Evolutionary conservation across 2,329 filamentous ascomycete genomes (phyloP).

Genomic region (Cytospora leucostoma): DNA sequence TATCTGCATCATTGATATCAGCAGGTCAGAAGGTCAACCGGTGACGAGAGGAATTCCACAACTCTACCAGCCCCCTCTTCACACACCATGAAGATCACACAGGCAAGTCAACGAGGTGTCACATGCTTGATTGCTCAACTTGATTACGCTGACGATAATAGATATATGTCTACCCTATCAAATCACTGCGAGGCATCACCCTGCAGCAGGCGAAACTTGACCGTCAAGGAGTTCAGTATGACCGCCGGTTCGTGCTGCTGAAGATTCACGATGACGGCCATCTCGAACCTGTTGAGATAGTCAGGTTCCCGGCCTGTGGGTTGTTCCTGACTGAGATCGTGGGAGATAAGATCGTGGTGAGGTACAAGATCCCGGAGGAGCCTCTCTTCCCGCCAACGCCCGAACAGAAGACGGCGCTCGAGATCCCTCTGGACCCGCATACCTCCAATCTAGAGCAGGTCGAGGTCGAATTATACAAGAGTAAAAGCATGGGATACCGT

Average conservation of each 20-base stretch:
- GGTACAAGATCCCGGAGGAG: conserved; percentile 43
- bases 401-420: conserved; percentile 44
- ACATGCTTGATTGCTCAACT: not conserved
- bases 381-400: conserved; percentile 43
- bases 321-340: conserved; percentile 64
- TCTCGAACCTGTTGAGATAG: conserved; percentile 61
- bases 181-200: conserved; percentile 65
- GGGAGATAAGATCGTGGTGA: conserved; percentile 42
- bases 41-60: not conserved
- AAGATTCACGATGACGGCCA: conserved; percentile 47
- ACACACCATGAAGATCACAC: conserved; percentile 22
- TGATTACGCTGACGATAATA: conserved; percentile 34
- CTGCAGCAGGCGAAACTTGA: conserved; percentile 57
- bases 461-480: conserved; percentile 60
- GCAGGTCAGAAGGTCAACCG: not conserved
- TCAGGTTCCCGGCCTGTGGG: conserved; percentile 58
- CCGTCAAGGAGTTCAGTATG: conserved; percentile 63
- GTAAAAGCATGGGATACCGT: conserved; percentile 58
- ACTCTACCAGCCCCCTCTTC: not conserved
- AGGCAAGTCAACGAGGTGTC: conserved; percentile 1
- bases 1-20: not conserved
- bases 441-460: conserved; percentile 47
- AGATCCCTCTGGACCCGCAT: conserved; percentile 59
- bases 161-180: conserved; percentile 75
- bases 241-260: conserved; percentile 71